A percentile compares a stretch with the other conserved stretches of the same genome.
These are phyloP conservation scores for Pisolithus tinctorius DNA, from an alignment of 768 basidiomycete species.

Conservation along the genomic window DNA sequence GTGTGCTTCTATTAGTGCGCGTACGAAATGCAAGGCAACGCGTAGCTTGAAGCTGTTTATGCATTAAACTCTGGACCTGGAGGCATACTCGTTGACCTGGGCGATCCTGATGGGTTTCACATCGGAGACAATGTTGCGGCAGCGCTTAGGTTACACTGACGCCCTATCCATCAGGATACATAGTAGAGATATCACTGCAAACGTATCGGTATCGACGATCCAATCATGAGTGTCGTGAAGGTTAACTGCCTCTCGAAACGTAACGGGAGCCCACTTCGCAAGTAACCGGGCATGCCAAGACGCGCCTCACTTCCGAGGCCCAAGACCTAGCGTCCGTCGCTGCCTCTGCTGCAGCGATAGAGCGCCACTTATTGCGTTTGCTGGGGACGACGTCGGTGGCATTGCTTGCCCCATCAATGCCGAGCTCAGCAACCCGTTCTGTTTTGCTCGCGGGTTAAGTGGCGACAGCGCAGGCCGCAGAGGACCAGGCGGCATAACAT, in stretches of 20 bases:
- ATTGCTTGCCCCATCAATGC: constrained; percentile 32
- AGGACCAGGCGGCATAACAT: constrained; percentile 23
- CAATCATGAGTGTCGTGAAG: not conserved
- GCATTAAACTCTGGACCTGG: too few relatives aligned
- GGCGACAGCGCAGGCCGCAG: constrained; percentile 53
- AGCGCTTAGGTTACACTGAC: too few relatives aligned
- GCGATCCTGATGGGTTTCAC: too few relatives aligned
- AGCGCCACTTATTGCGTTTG: constrained; percentile 6
- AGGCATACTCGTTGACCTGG: too few relatives aligned
- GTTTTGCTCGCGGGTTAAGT: constrained; percentile 63
- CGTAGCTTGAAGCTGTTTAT: too few relatives aligned
- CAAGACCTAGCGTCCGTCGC: constrained; percentile 37
- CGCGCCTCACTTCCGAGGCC: constrained; percentile 21
- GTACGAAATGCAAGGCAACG: too few relatives aligned
- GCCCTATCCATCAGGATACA: too few relatives aligned
- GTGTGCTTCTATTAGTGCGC: too few relatives aligned
- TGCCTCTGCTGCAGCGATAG: constrained; percentile 31
- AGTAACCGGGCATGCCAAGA: too few relatives aligned
- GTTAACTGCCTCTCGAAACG: not conserved
- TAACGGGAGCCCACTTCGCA: too few relatives aligned
- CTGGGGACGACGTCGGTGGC: constrained; percentile 20
- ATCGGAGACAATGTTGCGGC: too few relatives aligned
- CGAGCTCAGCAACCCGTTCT: constrained; percentile 35
- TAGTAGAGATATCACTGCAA: too few relatives aligned
- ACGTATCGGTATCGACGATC: not conserved